Evolutionary conservation across 768 basidiomycete genomes (phyloP).

Genomic region (Mycena sanguinolenta): DNA sequence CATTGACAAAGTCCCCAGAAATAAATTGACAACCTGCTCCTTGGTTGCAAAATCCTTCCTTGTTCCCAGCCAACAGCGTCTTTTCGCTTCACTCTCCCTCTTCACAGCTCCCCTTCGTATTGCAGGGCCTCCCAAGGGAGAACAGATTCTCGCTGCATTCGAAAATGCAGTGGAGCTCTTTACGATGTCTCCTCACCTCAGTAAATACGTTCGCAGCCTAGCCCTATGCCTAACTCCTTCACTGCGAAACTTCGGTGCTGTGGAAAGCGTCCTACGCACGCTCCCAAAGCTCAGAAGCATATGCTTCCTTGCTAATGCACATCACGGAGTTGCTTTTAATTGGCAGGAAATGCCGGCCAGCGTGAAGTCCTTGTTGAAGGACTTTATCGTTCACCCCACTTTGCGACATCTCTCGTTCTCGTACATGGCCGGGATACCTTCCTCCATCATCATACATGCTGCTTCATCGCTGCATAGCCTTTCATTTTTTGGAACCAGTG

Average conservation of each 20-base stretch:
- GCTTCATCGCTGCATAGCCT: no score
- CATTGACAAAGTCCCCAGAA: background rate
- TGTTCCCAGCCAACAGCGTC: slow-evolving; percentile 10
- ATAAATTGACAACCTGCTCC: background rate
- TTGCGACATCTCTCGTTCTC: background rate
- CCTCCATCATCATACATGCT: background rate
- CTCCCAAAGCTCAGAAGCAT: background rate
- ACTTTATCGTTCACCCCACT: background rate
- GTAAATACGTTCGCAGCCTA: background rate
- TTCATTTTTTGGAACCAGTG: background rate
- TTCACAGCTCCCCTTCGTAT: background rate
- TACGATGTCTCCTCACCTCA: slow-evolving; percentile 8
- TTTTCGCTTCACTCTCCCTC: background rate
- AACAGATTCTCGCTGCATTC: background rate
- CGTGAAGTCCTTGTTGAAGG: background rate
- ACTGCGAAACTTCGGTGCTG: background rate
- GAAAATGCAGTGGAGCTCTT: background rate
- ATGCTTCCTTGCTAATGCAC: background rate
- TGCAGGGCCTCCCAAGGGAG: background rate
- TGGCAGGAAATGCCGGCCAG: slow-evolving; percentile 1
- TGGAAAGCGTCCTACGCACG: background rate
- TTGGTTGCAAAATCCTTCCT: background rate
- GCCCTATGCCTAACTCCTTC: background rate
- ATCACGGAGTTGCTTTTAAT: background rate
- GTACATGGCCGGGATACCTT: background rate